Evolutionary conservation across 1,284 basidiomycete species (phyloP).

Genomic region (Ceratobasidium sp.): DNA sequence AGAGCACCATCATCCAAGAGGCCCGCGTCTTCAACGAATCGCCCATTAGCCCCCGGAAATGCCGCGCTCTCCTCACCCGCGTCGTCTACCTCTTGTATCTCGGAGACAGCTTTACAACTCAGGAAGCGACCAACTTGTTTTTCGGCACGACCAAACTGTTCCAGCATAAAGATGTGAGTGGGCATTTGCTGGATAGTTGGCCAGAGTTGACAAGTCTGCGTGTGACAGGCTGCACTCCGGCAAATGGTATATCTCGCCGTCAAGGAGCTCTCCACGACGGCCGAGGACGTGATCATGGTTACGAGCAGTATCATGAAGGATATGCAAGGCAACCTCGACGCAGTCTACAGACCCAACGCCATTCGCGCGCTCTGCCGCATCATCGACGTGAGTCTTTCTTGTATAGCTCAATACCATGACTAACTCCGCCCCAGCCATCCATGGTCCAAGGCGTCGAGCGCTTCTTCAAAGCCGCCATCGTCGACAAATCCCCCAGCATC

Average conservation of each 20-base stretch:
- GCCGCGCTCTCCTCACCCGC: constrained; percentile 93
- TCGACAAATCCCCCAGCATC: constrained; percentile 95
- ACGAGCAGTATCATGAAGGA: constrained; percentile 99
- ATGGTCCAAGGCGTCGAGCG: constrained; percentile 99
- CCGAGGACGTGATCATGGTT: constrained; percentile 99
- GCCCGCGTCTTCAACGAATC: constrained; percentile 99
- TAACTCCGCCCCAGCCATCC: constrained; percentile 67
- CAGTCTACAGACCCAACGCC: constrained; percentile 97
- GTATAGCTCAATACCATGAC: constrained; percentile 10
- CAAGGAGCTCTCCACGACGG: constrained; percentile 95
- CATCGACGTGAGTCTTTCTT: constrained; percentile 81
- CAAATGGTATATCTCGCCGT: constrained; percentile 99
- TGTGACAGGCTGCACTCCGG: constrained; percentile 81
- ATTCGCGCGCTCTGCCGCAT: constrained; percentile 96
- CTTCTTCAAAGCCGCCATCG: constrained; percentile 99
- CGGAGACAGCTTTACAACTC: constrained; percentile 92
- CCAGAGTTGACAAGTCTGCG: constrained; percentile 21
- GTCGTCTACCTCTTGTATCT: constrained; percentile 96
- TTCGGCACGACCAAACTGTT: constrained; percentile 99
- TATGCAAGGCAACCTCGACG: constrained; percentile 99
- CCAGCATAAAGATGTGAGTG: constrained; percentile 97
- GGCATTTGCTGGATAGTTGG: no score
- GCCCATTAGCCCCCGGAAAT: constrained; percentile 95
- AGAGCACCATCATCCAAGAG: constrained; percentile 96
- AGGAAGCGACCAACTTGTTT: constrained; percentile 97